Evolutionary conservation across 2,329 filamentous ascomycete species (phyloP).

Genomic region (Coniochaeta sp.): DNA sequence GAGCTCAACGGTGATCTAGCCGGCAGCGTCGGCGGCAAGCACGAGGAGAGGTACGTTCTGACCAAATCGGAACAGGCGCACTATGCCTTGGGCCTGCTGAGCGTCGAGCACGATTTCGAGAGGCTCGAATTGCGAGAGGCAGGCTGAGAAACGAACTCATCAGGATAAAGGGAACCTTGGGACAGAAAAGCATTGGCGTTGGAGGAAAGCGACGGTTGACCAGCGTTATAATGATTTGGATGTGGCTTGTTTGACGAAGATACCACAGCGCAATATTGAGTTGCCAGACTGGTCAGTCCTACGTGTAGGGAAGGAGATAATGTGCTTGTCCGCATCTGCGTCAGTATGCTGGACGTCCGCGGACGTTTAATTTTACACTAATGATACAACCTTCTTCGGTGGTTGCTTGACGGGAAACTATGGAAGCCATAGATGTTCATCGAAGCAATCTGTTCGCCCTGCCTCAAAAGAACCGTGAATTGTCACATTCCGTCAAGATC

Average conservation of each 20-base stretch:
- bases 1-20: constrained; percentile 26
- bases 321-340: not conserved
- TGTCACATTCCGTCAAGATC: not conserved
- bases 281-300: not conserved
- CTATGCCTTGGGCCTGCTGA: constrained; percentile 72
- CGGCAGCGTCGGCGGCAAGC: not conserved
- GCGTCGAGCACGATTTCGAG: constrained; percentile 69
- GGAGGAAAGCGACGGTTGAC: not conserved
- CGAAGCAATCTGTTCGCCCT: not conserved
- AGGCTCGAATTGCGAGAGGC: constrained; percentile 46
- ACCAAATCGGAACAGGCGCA: constrained; percentile 56
- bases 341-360: not conserved
- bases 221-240: not conserved
- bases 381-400: not conserved
- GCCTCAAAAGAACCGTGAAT: not conserved
- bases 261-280: not conserved
- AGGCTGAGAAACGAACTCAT: not conserved
- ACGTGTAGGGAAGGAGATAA: not conserved
- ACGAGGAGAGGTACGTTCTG: constrained; percentile 42
- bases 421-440: not conserved
- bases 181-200: not conserved
- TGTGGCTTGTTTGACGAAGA: not conserved
- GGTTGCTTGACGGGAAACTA: not conserved
- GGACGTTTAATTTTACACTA: not conserved
- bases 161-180: not conserved